Base-by-base conservation (phyloP, 768 basidiomycete species). In the Trametes sanguinea region DNA sequence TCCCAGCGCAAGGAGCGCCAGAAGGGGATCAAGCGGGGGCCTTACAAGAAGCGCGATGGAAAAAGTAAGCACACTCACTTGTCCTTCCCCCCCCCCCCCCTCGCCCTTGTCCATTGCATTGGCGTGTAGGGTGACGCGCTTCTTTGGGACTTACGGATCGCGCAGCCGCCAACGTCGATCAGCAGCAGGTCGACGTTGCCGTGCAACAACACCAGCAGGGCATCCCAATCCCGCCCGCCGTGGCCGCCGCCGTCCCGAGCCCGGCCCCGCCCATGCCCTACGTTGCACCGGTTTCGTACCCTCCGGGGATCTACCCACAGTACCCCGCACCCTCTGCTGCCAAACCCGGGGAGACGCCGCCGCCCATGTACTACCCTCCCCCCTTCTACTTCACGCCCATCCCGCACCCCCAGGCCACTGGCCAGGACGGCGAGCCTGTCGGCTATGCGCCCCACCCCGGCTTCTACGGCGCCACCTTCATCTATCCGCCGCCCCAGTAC, bases 21-120 rank as follows among this genome's bases (percentile, higher is more conserved):
- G 75, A 92, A 90, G 73, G 90, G 90, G 66, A 82, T 91, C 67
- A 93, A 92, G 80, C 78, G 90, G 71, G 90, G 90, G 47, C 91
- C 91, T 75, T 93, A 93, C 88, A 92, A 92, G 91, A 93, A 92
- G 86, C 90, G 89, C 86, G 90, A 91, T 89, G 86, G 85, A 83
- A 90, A 88, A 83, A 84, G 90, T 91, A 72, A 76, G 86, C 75
- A 64, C 72, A 54, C 67, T 42, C 45, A 10, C 10, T 35, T 35
- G 13, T 35, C 43, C 68, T 74, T 67, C 60, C 47, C 32, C 51
- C 55, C 22, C 22, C 60, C 47, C 32, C 51, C 55, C 22, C 22
- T 22, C 55, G 40, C 62, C 52, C 54, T 60, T 33, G 59, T 54
- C 22, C 56, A 47, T 62, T 40, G 45, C 64, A n/a, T 42, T n/a